Base-by-base conservation (phyloP, 192 early-diverging fungal species). In the Linnemannia zychae region DNA sequence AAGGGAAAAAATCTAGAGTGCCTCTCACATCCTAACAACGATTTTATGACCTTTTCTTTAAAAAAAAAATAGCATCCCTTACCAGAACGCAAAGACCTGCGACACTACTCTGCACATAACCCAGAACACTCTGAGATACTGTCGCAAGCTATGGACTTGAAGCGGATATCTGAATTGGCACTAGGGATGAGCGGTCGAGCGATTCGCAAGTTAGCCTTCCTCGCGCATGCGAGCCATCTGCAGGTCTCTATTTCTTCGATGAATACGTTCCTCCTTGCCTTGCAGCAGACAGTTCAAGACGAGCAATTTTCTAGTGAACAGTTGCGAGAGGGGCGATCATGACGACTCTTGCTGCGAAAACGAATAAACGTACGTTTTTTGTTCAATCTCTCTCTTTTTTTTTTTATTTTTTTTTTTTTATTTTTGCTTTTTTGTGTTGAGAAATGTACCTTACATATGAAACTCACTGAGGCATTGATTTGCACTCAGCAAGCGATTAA, bases 161-260 rank as follows among this genome's bases (percentile, higher is more conserved):
- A 86, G 4, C 28, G n/a, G 15, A 74, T 74, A n/a, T 53, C 83
- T 0, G 60, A 53, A 52, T 31, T 74, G 11, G 81, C 75, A 1
- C 18, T n/a, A 71, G 88, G 82, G 31, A 79, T 92, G 71, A 90
- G 89, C 73, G 91, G 91, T 3, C 81, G 91, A 7, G 53, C 83
- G 16, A 77, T 92, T 24, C 91, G 91, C 36, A 88, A 89, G 71
- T 76, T 93, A 31, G 90, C 92, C 7, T 93, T 94, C 72, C 81
- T 93, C 11, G 90, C 92, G 3, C 89, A 91, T 77, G 91, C 92
- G 12, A 77, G 63, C 44, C 88, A 86, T 53, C 50, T 92, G 3
- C 87, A 74, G 31, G 78, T 63, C 24, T 63, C 57, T 31, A 12
- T 49, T 34, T 53, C 72, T 20, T 67, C 78, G 18, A 57, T 84